Base-by-base conservation (phyloP, 495 filamentous ascomycete genomes). In the Parmelia sp. region DNA sequence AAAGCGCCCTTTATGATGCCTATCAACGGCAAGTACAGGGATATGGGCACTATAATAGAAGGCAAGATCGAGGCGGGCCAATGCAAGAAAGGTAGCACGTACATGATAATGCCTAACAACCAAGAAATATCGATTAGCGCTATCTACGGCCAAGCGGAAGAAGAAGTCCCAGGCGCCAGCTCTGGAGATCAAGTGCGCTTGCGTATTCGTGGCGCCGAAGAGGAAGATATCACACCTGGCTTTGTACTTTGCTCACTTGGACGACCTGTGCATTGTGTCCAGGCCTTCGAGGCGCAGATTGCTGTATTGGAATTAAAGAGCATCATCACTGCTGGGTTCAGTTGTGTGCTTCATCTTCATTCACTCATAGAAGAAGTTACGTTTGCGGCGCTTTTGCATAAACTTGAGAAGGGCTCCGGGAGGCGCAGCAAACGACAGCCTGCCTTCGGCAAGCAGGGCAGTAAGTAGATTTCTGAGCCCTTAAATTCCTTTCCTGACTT, bases 1-100 rank as follows among this genome's bases (percentile, higher is more conserved):
- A 96, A 96, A 69, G 94, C 94, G 15, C 94, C 94, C 17, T 97
- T 99, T 82, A 97, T 97, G 95, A 96, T 97, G 94, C 90, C 95
- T 10, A 83, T 99, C 70, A 88, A 87, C 58, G 89, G 88, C 72
- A 99, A 97, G 75, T 97, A 97, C 79, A 85, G 87, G 69, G 93
- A 97, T 75, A 90, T 99, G 88, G 94, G 94, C 71, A 97, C 94
- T 67, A 92, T 97, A 81, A 84, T 95, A 25, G 95, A 99, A 77
- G 94, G 94, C 61, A 96, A 96, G 78, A 89, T 99, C 69, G 95
- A 99, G 76, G 86, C 91, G 11, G 94, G 94, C 70, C 86, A 92
- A 35, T 78, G 96, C 78, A 91, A 90, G 81, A 97, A 97, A 80
- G 89, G 87, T 57, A 82, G 82, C 73, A 86, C 69, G 63, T 84